Conservation (phyloP, 1,139 yeast species). For the Candida sanyaensis region DNA sequence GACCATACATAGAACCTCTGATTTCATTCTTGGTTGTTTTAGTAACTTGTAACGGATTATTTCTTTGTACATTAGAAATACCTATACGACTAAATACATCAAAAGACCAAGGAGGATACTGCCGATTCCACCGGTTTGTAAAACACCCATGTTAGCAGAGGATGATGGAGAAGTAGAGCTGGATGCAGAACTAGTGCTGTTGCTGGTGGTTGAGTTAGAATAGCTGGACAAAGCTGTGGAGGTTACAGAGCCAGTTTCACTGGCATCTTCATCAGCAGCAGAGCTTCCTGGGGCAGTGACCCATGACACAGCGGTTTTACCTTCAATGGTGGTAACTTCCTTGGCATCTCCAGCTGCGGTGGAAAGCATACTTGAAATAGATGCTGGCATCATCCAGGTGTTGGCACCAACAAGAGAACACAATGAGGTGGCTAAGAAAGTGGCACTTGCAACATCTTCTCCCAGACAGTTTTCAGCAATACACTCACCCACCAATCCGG, state of each 20-base stretch:
- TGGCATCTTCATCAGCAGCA: conserved; percentile 14
- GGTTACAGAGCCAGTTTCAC: conserved; percentile 2
- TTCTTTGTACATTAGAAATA: neutral
- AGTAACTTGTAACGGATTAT: neutral
- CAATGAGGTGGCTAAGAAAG: conserved; percentile 40
- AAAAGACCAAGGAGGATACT: conserved; percentile 11
- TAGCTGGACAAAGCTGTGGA: conserved; percentile 2
- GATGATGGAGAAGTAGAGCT: conserved; percentile 8
- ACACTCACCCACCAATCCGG: conserved; percentile 29
- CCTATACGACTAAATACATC: conserved; percentile 9
- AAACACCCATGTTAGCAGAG: conserved; percentile 9
- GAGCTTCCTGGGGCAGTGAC: conserved; percentile 17
- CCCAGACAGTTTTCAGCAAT: conserved; percentile 34
- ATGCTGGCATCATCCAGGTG: conserved; percentile 39
- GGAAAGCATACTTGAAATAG: conserved; percentile 31
- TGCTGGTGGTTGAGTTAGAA: no score
- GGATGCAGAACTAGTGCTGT: conserved; percentile 7
- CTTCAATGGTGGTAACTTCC: conserved; percentile 16
- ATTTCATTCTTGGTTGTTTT: neutral
- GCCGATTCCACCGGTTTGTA: conserved; percentile 15
- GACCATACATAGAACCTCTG: no score
- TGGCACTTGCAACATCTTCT: conserved; percentile 35
- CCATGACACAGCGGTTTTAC: conserved; percentile 14
- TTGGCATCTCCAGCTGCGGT: conserved; percentile 26
- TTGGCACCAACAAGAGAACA: conserved; percentile 47